phyloP scores from a whole-genome alignment of 176 grass and related monocot species.

The Areca catechu region DNA sequence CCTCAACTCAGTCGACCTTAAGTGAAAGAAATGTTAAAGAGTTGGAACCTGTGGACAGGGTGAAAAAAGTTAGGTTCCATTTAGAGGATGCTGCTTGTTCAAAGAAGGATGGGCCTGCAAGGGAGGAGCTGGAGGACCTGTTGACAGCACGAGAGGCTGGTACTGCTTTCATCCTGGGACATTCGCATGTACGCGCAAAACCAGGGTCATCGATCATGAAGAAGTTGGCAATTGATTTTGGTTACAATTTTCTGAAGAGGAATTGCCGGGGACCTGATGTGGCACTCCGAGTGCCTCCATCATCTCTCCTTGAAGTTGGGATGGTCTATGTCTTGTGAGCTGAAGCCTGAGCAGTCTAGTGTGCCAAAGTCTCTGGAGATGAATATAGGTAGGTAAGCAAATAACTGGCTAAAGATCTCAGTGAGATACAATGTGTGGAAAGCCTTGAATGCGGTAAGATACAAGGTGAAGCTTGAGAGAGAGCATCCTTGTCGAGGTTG shows the following conservation, averaged over 20 bases:
- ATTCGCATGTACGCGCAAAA: constrained; percentile 6
- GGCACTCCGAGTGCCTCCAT: constrained; percentile 8
- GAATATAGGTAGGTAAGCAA: too few relatives aligned
- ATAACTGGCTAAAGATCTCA: too few relatives aligned
- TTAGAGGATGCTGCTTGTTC: background rate
- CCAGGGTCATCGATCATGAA: constrained; percentile 7
- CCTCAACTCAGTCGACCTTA: background rate
- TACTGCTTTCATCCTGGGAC: constrained; percentile 1
- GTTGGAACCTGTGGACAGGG: background rate
- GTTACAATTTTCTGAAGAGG: constrained; percentile 10
- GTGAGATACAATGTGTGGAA: too few relatives aligned
- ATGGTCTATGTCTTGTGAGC: constrained; percentile 5
- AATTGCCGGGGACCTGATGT: constrained; percentile 13
- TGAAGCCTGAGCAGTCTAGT: background rate
- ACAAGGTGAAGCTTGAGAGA: too few relatives aligned
- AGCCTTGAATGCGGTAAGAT: too few relatives aligned
- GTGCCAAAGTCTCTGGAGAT: too few relatives aligned
- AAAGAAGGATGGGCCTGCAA: background rate
- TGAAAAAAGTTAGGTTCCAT: constrained; percentile 6
- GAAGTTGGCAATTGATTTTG: background rate
- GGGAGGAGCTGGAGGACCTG: background rate
- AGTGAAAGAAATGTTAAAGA: background rate
- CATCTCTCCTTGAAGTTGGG: constrained; percentile 14
- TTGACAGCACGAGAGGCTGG: constrained; percentile 1
- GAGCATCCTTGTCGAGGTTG: too few relatives aligned